Percentiles rank a stretch among this genome's conserved stretches.
phyloP scores from a whole-genome alignment of 2,329 filamentous ascomycete species.

The Ceratocystis huliohia region DNA sequence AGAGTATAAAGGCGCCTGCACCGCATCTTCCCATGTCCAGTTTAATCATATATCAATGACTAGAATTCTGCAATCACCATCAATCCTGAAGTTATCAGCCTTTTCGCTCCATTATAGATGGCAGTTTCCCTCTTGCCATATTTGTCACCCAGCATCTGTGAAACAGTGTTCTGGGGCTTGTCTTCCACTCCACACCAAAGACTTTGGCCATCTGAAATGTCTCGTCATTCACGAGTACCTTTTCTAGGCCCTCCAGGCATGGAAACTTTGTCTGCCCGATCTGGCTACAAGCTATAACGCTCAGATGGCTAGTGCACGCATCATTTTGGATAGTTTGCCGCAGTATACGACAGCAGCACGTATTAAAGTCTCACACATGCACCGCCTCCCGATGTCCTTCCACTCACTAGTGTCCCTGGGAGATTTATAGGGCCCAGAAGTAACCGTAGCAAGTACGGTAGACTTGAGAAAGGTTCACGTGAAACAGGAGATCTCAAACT shows the following conservation, averaged over 20 bases:
- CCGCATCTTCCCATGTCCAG: too few species aligned
- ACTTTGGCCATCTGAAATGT: constrained; percentile 34
- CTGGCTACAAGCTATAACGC: constrained; percentile 30
- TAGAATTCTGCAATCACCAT: too few species aligned
- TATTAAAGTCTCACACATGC: constrained; percentile 37
- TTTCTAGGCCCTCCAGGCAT: constrained; percentile 41
- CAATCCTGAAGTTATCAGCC: too few species aligned
- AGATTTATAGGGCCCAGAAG: constrained; percentile 32
- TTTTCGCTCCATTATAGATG: too few species aligned
- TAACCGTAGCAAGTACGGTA: constrained; percentile 21
- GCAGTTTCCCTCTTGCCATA: constrained; percentile 7
- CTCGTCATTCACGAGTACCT: constrained; percentile 44
- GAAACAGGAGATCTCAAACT: too few species aligned
- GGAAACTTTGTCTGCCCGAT: constrained; percentile 31
- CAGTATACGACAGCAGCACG: constrained; percentile 35
- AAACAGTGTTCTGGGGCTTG: constrained; percentile 38
- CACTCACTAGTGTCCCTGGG: constrained; percentile 34
- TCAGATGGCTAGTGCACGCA: constrained; percentile 45
- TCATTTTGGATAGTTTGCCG: constrained; percentile 41
- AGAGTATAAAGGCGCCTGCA: too few species aligned
- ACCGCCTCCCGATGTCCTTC: constrained; percentile 42
- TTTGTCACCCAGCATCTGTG: constrained; percentile 32
- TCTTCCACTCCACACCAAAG: constrained; percentile 47
- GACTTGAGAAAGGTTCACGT: too few species aligned
- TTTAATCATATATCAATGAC: too few species aligned